These are phyloP conservation scores for Ceraceosorus guamensis DNA, from an alignment of 1,284 basidiomycete species.

Conservation along the genomic window DNA sequence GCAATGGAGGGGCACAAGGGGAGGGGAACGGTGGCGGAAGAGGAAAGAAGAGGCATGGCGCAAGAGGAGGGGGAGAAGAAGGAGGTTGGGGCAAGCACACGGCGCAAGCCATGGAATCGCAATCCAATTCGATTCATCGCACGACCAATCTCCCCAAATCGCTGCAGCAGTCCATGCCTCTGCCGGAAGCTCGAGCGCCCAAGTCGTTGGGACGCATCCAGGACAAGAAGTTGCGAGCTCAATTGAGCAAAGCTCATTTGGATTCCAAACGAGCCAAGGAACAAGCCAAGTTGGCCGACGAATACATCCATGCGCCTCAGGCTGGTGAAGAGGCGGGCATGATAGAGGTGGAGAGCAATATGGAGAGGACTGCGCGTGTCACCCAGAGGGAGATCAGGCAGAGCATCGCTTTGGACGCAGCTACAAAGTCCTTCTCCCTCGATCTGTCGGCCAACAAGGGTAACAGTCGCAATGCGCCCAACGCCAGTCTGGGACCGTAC, in stretches of 20 bases:
- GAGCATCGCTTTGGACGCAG: constrained; percentile 65
- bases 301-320: constrained; percentile 34
- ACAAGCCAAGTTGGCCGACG: constrained; percentile 38
- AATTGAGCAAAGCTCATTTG: constrained; percentile 35
- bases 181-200: constrained; percentile 31
- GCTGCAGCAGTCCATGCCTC: constrained; percentile 29
- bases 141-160: constrained; percentile 38
- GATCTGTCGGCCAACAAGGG: constrained; percentile 61
- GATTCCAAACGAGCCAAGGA: constrained; percentile 34
- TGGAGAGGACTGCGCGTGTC: constrained; percentile 84
- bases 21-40: no score
- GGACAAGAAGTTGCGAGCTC: constrained; percentile 46
- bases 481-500: constrained; percentile 61
- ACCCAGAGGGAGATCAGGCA: constrained; percentile 70
- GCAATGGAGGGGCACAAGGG: no score
- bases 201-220: constrained; percentile 30
- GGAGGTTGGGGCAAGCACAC: constrained; percentile 11
- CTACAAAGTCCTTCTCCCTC: constrained; percentile 69
- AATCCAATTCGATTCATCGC: constrained; percentile 31
- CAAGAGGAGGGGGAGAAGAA: no score
- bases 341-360: constrained; percentile 65
- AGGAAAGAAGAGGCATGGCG: no score
- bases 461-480: no score
- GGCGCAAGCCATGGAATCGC: constrained; percentile 31
- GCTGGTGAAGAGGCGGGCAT: constrained; percentile 57